Conservation (phyloP, 768 basidiomycete genomes). For the Neoboletus subvelutipes region DNA sequence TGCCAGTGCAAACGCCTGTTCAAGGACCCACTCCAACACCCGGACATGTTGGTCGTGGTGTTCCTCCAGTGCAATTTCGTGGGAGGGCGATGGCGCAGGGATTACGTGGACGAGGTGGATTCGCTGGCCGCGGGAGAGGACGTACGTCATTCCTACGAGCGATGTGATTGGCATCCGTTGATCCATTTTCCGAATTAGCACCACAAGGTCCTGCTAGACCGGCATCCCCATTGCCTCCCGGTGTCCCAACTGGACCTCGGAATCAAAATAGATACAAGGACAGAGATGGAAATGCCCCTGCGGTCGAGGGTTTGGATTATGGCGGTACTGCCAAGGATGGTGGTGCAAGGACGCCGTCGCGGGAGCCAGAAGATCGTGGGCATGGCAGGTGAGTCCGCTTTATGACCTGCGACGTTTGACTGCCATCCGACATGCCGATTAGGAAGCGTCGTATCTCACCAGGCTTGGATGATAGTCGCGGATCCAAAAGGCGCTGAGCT, state of each 20-base stretch:
- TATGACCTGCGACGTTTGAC: not conserved
- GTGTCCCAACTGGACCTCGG: slow-evolving; percentile 83
- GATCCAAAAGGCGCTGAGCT: slow-evolving; percentile 68
- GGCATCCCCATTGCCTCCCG: slow-evolving; percentile 81
- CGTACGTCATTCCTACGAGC: slow-evolving; percentile 31
- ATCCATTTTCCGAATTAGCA: slow-evolving; percentile 16
- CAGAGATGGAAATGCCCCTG: slow-evolving; percentile 79
- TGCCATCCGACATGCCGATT: slow-evolving; percentile 4
- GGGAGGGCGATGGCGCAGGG: slow-evolving; percentile 44
- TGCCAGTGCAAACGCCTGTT: slow-evolving; percentile 36
- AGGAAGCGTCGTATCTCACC: slow-evolving; percentile 78
- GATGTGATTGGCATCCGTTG: not conserved
- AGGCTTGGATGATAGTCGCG: slow-evolving; percentile 63
- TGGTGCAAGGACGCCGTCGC: slow-evolving; percentile 52
- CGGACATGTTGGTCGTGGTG: slow-evolving; percentile 31
- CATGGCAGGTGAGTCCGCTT: slow-evolving; percentile 48
- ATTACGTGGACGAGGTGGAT: slow-evolving; percentile 45
- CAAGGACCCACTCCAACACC: slow-evolving; percentile 33
- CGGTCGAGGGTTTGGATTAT: slow-evolving; percentile 87
- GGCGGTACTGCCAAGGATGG: slow-evolving; percentile 57
- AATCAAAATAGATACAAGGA: slow-evolving; percentile 92
- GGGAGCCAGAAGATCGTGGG: slow-evolving; percentile 67
- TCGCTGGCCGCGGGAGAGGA: slow-evolving; percentile 38
- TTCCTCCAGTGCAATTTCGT: slow-evolving; percentile 41
- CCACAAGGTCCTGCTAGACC: slow-evolving; percentile 66